Conservation (phyloP, 106 monocot species). For the Posidonia australis region DNA sequence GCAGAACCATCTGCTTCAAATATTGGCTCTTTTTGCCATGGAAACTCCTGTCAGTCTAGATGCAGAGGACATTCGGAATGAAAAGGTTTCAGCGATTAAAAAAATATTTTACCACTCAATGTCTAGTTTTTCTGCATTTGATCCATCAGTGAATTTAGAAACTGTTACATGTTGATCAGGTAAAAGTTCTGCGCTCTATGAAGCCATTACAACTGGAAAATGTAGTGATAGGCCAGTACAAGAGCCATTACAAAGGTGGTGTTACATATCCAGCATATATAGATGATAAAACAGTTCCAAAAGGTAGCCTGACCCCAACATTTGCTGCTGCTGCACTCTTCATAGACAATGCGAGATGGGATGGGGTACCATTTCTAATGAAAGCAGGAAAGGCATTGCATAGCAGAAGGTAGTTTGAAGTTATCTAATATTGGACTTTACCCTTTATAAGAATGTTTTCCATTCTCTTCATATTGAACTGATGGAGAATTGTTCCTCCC, state of each 20-base stretch:
- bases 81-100: too few relatives aligned
- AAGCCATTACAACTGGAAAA: conserved; percentile 63
- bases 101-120: too few relatives aligned
- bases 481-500: neutral
- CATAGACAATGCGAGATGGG: conserved; percentile 91
- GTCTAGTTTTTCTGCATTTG: too few relatives aligned
- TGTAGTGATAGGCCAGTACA: conserved; percentile 81
- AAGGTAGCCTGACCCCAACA: conserved; percentile 69
- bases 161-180: conserved; percentile 19
- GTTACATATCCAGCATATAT: conserved; percentile 53
- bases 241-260: conserved; percentile 66
- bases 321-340: conserved; percentile 89
- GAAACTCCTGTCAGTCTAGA: conserved; percentile 93
- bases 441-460: too few relatives aligned
- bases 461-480: neutral
- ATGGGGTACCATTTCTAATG: conserved; percentile 95
- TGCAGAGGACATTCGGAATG: conserved; percentile 90
- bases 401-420: conserved; percentile 32
- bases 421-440: too few relatives aligned
- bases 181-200: conserved; percentile 86
- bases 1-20: conserved; percentile 71
- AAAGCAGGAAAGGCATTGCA: conserved; percentile 93
- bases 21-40: conserved; percentile 89
- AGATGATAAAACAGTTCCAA: conserved; percentile 78
- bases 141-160: too few relatives aligned